Conservation (phyloP, 768 basidiomycete species). For the Naganishia antarctica region DNA sequence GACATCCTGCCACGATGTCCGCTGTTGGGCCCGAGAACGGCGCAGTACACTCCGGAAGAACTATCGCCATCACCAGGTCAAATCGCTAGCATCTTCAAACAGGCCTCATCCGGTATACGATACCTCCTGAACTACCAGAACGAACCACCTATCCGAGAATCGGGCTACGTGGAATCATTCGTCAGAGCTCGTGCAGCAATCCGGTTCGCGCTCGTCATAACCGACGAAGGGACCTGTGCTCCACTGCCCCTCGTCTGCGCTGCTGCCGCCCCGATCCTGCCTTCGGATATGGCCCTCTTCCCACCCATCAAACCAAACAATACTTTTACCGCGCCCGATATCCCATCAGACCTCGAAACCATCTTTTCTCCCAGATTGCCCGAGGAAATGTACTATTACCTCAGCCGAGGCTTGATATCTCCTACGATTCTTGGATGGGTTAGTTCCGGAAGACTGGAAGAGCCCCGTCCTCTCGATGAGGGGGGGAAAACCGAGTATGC, state of each 20-base stretch:
- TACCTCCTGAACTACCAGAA: constrained; percentile 34
- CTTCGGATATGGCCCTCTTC: constrained; percentile 52
- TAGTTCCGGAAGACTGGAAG: constrained; percentile 76
- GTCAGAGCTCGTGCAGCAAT: constrained; percentile 85
- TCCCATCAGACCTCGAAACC: constrained; percentile 85
- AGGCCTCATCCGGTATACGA: not conserved
- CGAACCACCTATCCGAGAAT: constrained; percentile 61
- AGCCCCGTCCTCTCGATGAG: constrained; percentile 77
- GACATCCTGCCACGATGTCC: constrained; percentile 60
- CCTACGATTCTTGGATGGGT: constrained; percentile 94
- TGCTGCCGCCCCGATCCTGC: constrained; percentile 62
- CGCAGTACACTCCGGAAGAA: constrained; percentile 29
- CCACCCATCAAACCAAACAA: constrained; percentile 50
- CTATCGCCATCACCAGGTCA: constrained; percentile 9
- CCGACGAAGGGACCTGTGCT: constrained; percentile 56
- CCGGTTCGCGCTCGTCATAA: constrained; percentile 83
- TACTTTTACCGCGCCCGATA: constrained; percentile 70
- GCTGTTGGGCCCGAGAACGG: constrained; percentile 37
- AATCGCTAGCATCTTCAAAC: constrained; percentile 13
- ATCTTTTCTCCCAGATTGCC: constrained; percentile 91
- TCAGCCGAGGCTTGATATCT: constrained; percentile 82
- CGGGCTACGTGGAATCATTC: constrained; percentile 70
- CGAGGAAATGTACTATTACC: constrained; percentile 93
- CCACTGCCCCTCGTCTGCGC: constrained; percentile 60
- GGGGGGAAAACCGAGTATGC: constrained; percentile 93